Evolutionary conservation across 192 early-diverging fungal species (phyloP).

Genomic region (Funneliformis mosseae): DNA sequence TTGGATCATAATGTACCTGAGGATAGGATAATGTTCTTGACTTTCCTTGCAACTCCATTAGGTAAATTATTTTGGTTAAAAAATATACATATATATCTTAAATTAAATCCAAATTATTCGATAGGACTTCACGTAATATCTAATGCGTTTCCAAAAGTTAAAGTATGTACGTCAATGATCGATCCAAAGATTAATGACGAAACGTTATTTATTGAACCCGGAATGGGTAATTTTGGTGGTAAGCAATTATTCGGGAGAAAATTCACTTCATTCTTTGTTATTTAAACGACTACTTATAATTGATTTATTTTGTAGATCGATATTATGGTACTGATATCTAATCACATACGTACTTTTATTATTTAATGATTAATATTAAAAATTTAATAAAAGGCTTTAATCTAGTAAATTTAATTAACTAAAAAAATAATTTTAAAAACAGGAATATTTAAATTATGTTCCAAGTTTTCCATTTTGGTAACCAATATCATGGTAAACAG

Average conservation of each 20-base stretch:
- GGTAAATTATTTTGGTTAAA: conserved; percentile 48
- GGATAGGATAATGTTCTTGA: conserved; percentile 83
- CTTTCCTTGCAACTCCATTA: conserved; percentile 76
- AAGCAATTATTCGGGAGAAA: background rate
- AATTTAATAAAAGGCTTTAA: too few species aligned
- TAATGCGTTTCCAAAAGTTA: conserved; percentile 80
- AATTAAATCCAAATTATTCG: background rate
- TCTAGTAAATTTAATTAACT: too few species aligned
- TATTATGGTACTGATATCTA: conserved; percentile 66
- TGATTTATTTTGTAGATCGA: conserved; percentile 42
- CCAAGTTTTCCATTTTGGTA: too few species aligned
- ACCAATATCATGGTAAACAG: too few species aligned
- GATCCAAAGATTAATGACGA: conserved; percentile 69
- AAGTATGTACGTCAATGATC: conserved; percentile 79
- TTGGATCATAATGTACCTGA: conserved; percentile 89
- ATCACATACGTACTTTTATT: too few species aligned
- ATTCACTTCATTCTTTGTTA: background rate
- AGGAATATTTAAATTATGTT: too few species aligned
- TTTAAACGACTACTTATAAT: background rate
- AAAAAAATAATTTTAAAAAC: too few species aligned
- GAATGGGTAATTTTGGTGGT: conserved; percentile 87
- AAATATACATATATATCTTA: too few species aligned
- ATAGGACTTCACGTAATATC: conserved; percentile 68
- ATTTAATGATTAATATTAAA: too few species aligned
- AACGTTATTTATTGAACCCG: conserved; percentile 75